Conservation (phyloP, 352 stramenopile species). For the Pythium diclinum region DNA sequence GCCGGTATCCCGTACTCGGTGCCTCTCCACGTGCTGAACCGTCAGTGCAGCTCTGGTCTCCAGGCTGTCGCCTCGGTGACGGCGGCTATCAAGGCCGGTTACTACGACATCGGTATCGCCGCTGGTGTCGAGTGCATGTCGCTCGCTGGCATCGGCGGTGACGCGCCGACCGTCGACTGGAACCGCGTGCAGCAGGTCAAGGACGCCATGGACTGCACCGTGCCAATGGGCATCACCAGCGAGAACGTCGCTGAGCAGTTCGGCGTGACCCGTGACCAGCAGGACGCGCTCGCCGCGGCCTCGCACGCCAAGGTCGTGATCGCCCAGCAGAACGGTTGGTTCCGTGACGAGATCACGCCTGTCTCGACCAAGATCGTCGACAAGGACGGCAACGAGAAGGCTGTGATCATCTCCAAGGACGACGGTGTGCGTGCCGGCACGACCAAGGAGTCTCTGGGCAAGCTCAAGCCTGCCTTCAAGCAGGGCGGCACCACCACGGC, state of each 20-base stretch:
- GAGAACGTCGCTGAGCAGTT: constrained; percentile 85
- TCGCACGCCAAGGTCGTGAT: constrained; percentile 73
- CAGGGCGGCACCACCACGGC: constrained; percentile 73
- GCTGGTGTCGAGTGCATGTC: constrained; percentile 89
- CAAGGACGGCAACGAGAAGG: constrained; percentile 77
- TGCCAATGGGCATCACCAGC: constrained; percentile 85
- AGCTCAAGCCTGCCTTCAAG: constrained; percentile 82
- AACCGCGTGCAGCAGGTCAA: constrained; percentile 45
- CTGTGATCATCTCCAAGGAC: constrained; percentile 70
- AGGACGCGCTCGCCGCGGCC: constrained; percentile 75
- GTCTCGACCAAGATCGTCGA: constrained; percentile 70
- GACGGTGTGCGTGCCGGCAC: constrained; percentile 70
- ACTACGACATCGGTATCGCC: constrained; percentile 85
- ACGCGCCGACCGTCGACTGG: constrained; percentile 61
- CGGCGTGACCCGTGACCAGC: constrained; percentile 61
- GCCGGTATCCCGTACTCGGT: constrained; percentile 78
- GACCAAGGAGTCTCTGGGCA: constrained; percentile 59
- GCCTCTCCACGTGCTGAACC: constrained; percentile 76
- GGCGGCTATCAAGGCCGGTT: constrained; percentile 71
- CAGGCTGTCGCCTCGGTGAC: constrained; percentile 82
- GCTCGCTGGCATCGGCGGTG: constrained; percentile 46
- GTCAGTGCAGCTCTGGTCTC: constrained; percentile 85
- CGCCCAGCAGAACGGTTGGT: constrained; percentile 80
- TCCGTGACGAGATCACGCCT: constrained; percentile 88
- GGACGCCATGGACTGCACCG: constrained; percentile 78